Evolutionary conservation across 2,329 filamentous ascomycete species (phyloP).

Genomic region (Diplodia scrobiculata): DNA sequence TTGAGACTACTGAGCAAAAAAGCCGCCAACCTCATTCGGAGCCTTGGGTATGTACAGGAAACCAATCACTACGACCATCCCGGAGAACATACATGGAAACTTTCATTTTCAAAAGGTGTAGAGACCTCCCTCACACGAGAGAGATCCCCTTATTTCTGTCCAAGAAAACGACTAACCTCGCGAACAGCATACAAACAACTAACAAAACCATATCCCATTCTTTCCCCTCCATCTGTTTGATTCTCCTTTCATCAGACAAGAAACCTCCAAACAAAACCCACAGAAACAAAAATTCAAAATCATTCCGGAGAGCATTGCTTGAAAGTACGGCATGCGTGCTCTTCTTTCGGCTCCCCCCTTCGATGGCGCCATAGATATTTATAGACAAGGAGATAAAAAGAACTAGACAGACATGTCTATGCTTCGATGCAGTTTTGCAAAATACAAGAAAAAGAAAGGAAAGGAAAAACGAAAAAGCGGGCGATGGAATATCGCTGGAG

Average conservation of each 20-base stretch:
- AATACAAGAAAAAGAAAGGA: background rate
- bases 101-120: background rate
- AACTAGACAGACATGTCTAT: constrained; percentile 13
- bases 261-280: background rate
- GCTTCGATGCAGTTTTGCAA: constrained; percentile 6
- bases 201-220: background rate
- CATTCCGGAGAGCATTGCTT: background rate
- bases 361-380: background rate
- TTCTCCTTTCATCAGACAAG: constrained; percentile 8
- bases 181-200: constrained; percentile 1
- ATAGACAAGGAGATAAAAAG: background rate
- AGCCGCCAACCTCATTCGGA: background rate
- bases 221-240: constrained; percentile 1
- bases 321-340: background rate
- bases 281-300: background rate
- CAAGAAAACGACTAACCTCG: background rate
- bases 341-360: background rate
- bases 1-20: background rate
- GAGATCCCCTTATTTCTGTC: background rate
- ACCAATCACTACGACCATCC: background rate
- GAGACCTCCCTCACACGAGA: background rate
- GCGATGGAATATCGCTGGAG: background rate
- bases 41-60: background rate
- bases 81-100: background rate
- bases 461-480: constrained; percentile 8